These are phyloP conservation scores for Marchantia paleacea DNA, from an alignment of 225 moss, liverwort and hornwort genomes.

Conservation along the genomic window DNA sequence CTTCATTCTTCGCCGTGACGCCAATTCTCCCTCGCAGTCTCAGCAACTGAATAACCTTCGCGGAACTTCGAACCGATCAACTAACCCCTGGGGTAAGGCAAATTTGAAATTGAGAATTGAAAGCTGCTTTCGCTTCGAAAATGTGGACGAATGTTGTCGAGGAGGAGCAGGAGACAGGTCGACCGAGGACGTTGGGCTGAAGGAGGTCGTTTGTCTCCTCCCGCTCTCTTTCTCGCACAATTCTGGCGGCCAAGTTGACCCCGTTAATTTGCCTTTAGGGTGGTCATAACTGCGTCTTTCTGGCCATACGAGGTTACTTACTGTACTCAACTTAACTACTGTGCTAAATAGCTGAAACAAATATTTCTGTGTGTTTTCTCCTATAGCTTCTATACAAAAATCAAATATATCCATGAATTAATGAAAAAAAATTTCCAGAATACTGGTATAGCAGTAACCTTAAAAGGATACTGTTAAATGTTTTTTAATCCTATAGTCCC, in stretches of 20 bases:
- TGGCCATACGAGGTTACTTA: not conserved
- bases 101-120: not conserved
- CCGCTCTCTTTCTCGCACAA: not conserved
- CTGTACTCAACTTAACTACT: not conserved
- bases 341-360: too few species aligned
- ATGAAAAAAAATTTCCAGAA: too few species aligned
- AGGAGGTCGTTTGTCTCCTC: not conserved
- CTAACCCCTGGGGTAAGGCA: not conserved
- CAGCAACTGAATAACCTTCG: not conserved
- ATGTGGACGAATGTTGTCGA: too few species aligned
- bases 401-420: too few species aligned
- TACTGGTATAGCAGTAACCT: too few species aligned
- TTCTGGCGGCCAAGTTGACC: not conserved
- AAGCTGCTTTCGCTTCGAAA: not conserved
- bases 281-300: not conserved
- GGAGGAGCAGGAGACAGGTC: not conserved
- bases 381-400: too few species aligned
- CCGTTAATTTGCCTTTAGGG: not conserved
- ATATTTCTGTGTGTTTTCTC: too few species aligned
- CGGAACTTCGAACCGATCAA: not conserved
- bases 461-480: too few species aligned
- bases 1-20: slow-evolving; percentile 48
- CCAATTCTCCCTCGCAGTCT: not conserved
- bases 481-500: too few species aligned
- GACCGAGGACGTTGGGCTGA: too few species aligned